Base-by-base conservation (phyloP, 495 filamentous ascomycete species). In the Aspergillus steynii region DNA sequence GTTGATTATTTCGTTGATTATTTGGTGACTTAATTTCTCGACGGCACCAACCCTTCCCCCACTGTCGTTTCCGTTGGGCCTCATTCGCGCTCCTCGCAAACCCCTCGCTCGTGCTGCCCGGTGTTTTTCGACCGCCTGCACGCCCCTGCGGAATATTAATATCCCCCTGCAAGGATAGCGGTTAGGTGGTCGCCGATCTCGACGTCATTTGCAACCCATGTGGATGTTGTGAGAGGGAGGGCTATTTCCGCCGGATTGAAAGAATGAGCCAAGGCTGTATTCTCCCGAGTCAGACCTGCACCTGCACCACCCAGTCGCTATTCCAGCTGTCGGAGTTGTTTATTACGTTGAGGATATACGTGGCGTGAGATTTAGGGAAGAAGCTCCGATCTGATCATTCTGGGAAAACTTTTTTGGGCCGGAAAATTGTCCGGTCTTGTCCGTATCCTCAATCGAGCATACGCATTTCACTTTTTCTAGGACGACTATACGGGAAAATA, bases 181-280 rank as follows among this genome's bases (percentile, higher is more conserved):
- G 3, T 4, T 4, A 42, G 1, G 1, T 26, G 10, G 26, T 45
- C 5, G 31, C 42, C 42, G 53, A 45, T 55, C 53, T n/a, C 4
- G 32, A 12, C 32, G 42, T 55, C 27, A 8, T 26, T 26, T 28
- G 42, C 32, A 42, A 31, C 26, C 29, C 20, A 14, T 55, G 31
- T 55, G 20, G n/a, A 55, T 26, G n/a, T 26, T 55, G 53, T 55
- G 53, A 26, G 15, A 51, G 8, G 29, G 31, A 42, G 12, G 4
- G 42, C n/a, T n/a, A 3, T 26, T 12, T 15, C 37, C 53, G 27
- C 32, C 26, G 3, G 37, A 46, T 14, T 29, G 53, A 55, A 59
- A 60, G 53, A 53, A 64, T 64, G 61, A 64, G 48, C 26, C 53
- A 50, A 46, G 29, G 45, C 48, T 29, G 47, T 28, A 34, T 58